Percentiles rank a stretch among this genome's conserved stretches.
Conservation (phyloP, 441 rosid genomes). For the Kokia cookei region DNA sequence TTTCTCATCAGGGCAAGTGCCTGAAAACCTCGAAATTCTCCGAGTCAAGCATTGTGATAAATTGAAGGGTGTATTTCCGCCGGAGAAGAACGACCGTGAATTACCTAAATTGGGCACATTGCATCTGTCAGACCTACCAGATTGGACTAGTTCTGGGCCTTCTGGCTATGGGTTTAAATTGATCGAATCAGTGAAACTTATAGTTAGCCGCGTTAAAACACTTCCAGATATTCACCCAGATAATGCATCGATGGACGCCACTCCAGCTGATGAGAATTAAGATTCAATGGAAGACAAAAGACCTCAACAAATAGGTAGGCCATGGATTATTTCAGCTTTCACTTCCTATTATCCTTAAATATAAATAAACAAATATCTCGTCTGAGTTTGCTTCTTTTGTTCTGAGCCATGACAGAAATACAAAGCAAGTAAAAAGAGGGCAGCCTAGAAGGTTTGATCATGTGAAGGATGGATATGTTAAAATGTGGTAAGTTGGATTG, state of each 20-base stretch:
- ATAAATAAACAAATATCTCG: not conserved
- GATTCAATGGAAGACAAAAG: not conserved
- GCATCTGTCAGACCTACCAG: not conserved
- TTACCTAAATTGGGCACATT: not conserved
- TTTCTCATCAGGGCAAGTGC: not conserved
- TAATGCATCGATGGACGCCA: not conserved
- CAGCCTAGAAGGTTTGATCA: not conserved
- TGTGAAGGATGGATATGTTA: not conserved
- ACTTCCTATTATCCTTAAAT: not conserved
- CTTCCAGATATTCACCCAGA: not conserved
- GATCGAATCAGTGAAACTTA: not conserved
- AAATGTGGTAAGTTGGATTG: not conserved
- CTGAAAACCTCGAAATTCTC: not conserved
- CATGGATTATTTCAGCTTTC: not conserved
- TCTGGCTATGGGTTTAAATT: not conserved
- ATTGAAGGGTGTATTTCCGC: not conserved
- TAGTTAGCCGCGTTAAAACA: not conserved
- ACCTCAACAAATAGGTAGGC: not conserved
- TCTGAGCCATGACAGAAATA: not conserved
- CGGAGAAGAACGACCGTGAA: not conserved
- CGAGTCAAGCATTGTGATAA: not conserved
- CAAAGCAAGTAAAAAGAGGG: not conserved
- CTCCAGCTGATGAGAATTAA: not conserved
- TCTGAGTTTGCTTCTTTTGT: not conserved
- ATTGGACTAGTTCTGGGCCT: not conserved